phyloP scores from a whole-genome alignment of 768 basidiomycete genomes.

The Megacollybia marginata region DNA sequence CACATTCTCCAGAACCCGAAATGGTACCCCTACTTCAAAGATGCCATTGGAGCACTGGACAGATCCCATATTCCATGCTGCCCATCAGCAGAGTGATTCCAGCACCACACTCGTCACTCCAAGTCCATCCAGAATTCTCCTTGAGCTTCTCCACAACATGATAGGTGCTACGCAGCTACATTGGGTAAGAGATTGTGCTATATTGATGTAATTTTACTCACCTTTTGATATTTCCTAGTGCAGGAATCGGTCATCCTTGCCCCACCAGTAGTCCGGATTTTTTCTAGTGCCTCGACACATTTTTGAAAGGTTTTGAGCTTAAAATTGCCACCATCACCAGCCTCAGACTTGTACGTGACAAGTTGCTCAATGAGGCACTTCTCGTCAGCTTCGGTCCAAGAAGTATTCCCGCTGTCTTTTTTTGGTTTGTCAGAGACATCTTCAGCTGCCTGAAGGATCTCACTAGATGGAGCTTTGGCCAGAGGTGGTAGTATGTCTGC shows the following conservation, averaged over 20 bases:
- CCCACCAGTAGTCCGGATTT: conserved; percentile 6
- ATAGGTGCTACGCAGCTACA: conserved; percentile 8
- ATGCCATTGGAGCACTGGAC: conserved; percentile 25
- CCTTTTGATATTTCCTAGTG: conserved; percentile 12
- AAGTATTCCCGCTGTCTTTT: neutral
- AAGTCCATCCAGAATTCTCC: conserved; percentile 16
- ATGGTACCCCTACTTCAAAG: conserved; percentile 25
- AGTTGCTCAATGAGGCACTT: conserved; percentile 8
- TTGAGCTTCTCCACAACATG: conserved; percentile 12
- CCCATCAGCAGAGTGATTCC: conserved; percentile 6
- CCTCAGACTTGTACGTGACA: conserved; percentile 3
- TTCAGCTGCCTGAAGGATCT: neutral
- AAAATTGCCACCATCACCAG: conserved; percentile 17
- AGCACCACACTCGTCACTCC: conserved; percentile 13
- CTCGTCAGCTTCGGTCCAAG: conserved; percentile 9
- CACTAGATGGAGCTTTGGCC: neutral
- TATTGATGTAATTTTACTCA: conserved; percentile 1
- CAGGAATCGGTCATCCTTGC: conserved; percentile 11
- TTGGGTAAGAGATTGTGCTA: neutral
- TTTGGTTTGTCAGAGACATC: neutral
- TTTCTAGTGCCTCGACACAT: conserved; percentile 3
- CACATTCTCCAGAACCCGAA: conserved; percentile 22
- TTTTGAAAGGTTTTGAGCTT: conserved; percentile 11
- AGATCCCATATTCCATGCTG: conserved; percentile 22
- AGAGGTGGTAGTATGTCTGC: neutral